A percentile compares a stretch with the other conserved stretches of the same genome.
phyloP scores from a whole-genome alignment of 1,139 yeast species.

The Diutina siamensis region DNA sequence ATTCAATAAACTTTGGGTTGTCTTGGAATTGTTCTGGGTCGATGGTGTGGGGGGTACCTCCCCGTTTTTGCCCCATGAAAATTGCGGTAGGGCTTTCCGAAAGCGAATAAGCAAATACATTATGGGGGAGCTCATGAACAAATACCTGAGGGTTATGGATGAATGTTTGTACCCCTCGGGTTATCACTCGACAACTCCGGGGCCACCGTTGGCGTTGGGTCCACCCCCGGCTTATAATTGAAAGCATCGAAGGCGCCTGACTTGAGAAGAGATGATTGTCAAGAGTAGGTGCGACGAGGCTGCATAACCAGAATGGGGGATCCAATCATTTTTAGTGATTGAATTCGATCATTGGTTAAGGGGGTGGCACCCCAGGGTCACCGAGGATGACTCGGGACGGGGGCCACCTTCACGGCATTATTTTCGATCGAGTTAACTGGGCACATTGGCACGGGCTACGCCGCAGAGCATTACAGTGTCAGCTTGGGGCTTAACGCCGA shows the following conservation, averaged over 20 bases:
- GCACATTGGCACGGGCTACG: too few species aligned
- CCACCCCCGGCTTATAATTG: background rate
- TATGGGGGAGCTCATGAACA: background rate
- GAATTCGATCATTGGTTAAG: too few species aligned
- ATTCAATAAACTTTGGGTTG: slow-evolving; percentile 19
- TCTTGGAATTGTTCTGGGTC: slow-evolving; percentile 17
- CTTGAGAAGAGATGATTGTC: background rate
- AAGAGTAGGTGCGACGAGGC: background rate
- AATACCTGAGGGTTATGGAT: background rate
- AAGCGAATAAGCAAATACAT: slow-evolving; percentile 9
- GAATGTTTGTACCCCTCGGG: slow-evolving; percentile 1
- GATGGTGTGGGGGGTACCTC: slow-evolving; percentile 11
- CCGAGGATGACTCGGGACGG: too few species aligned
- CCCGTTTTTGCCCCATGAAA: slow-evolving; percentile 15
- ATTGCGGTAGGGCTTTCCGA: slow-evolving; percentile 23
- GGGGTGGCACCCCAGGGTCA: too few species aligned
- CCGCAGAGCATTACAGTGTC: too few species aligned
- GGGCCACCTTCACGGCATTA: too few species aligned
- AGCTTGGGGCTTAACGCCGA: too few species aligned
- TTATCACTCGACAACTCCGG: too few species aligned
- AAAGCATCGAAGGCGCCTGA: background rate
- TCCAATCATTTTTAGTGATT: too few species aligned
- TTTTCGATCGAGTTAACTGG: too few species aligned
- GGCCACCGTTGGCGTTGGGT: too few species aligned
- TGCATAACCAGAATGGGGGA: background rate